phyloP scores from a whole-genome alignment of 2,329 filamentous ascomycete species.

The Apiospora saccharicola region DNA sequence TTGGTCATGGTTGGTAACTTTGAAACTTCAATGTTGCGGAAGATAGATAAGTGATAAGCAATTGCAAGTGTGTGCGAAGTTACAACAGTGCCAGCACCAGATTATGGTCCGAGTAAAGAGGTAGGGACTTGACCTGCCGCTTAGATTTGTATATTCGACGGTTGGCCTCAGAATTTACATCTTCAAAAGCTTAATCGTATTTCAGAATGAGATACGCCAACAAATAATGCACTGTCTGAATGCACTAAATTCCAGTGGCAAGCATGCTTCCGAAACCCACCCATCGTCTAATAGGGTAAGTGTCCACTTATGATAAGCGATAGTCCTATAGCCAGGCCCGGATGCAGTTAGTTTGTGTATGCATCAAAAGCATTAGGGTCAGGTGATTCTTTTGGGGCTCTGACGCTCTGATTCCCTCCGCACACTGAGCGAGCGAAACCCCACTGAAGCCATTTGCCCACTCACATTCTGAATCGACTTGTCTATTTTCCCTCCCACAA shows the following conservation, averaged over 20 bases:
- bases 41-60: slow-evolving; percentile 1
- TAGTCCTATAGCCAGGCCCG: background rate
- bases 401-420: slow-evolving; percentile 19
- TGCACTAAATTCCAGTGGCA: background rate
- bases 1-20: background rate
- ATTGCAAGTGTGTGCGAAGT: background rate
- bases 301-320: background rate
- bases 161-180: background rate
- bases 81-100: background rate
- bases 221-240: background rate
- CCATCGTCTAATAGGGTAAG: background rate
- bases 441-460: slow-evolving; percentile 21
- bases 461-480: slow-evolving; percentile 20
- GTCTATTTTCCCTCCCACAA: slow-evolving; percentile 20
- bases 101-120: background rate
- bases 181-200: background rate
- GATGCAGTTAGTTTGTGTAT: background rate
- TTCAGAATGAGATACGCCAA: background rate
- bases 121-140: too few relatives aligned
- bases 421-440: slow-evolving; percentile 18
- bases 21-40: background rate
- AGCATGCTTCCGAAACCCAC: slow-evolving; percentile 8
- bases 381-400: slow-evolving; percentile 21
- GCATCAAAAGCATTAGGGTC: slow-evolving; percentile 1
- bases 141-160: background rate